Conservation (phyloP, 73 alveolate genomes). For the Urostyla sp. region DNA sequence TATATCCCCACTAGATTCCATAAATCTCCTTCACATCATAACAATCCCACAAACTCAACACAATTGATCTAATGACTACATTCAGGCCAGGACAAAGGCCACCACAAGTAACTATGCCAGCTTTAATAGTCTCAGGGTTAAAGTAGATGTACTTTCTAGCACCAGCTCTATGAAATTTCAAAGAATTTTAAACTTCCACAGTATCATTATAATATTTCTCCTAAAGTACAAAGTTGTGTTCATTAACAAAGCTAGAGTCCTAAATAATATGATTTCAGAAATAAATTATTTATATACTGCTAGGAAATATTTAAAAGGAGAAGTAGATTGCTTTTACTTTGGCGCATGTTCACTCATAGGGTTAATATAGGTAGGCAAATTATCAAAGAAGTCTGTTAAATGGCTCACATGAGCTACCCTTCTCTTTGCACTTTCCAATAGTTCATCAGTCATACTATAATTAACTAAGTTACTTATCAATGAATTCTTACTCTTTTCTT, state of each 20-base stretch:
- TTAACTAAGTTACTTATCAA: not conserved
- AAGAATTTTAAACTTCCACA: slow-evolving; percentile 4
- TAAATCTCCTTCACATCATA: slow-evolving; percentile 78
- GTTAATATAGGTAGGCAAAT: not conserved
- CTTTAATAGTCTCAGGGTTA: slow-evolving; percentile 69
- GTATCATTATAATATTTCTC: slow-evolving; percentile 57
- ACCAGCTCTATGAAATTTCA: slow-evolving; percentile 55
- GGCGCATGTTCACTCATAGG: slow-evolving; percentile 22
- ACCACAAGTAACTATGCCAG: slow-evolving; percentile 91
- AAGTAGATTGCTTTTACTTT: not conserved
- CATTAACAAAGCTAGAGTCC: slow-evolving; percentile 29
- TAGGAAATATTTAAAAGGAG: slow-evolving; percentile 1
- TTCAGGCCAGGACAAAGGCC: slow-evolving; percentile 94
- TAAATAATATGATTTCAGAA: not conserved
- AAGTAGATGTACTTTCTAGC: slow-evolving; percentile 52
- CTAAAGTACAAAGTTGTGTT: slow-evolving; percentile 21
- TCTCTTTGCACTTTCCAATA: slow-evolving; percentile 20
- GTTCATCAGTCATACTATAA: slow-evolving; percentile 45
- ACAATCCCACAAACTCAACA: slow-evolving; percentile 77
- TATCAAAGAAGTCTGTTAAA: slow-evolving; percentile 32
- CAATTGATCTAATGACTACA: slow-evolving; percentile 93
- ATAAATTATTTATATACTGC: slow-evolving; percentile 16
- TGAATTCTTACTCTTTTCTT: slow-evolving; percentile 44
- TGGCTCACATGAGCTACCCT: slow-evolving; percentile 35
- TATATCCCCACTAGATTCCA: slow-evolving; percentile 89